Evolutionary conservation across 2,329 filamentous ascomycete genomes (phyloP), one percentile per base, ranked within the genome.

Genomic region (Proliferodiscus dingleyae): DNA sequence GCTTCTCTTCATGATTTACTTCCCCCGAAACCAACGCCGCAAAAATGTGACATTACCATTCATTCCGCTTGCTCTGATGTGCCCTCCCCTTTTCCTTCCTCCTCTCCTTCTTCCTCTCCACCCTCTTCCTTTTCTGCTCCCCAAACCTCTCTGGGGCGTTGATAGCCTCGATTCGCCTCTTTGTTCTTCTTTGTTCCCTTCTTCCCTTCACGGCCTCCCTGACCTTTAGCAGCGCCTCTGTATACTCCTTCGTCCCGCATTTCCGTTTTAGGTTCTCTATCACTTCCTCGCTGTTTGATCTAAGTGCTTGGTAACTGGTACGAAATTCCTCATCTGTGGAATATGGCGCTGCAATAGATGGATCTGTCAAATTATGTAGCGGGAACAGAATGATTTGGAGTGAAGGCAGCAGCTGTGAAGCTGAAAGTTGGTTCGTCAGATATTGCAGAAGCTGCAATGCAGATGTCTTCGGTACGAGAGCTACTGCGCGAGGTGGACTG

Each of bases 111-210:
- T 93, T 93, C 71, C 83, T 81, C 63, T 93, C 88, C 51, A 86
- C 77, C 72, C 85, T 89, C 71, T 84, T 87, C 64, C 78, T 81
- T 80, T 96, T 96, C 57, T 85, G 82, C 61, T 77, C 73, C 22
- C 83, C 87, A 58, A 82, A 81, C 62, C 75, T 84, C 68, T 93
- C 91, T 1, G 93, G 93, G 61, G 85, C 80, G 40, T 78, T 78
- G 19, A 98, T 82, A 9, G 87, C 87, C 63, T 94, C 90, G 53
- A 97, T 87, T 68, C 88, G 87, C 60, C 93, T 79, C 78, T 98
- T 98, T 53, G 76, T 80, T 43, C 85, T 80, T 53, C 94, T 73
- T 59, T 82, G 79, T 62, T 88, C 80, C 55, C 93, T 75, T 59
- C 84, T 80, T 53, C 77, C 75, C 60, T 78, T 79, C n/a, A 93